A percentile compares a stretch with the other conserved stretches of the same genome.
These are phyloP conservation scores for Trypanosoma cruzi DNA, from an alignment of 208 protist species.

Conservation along the genomic window DNA sequence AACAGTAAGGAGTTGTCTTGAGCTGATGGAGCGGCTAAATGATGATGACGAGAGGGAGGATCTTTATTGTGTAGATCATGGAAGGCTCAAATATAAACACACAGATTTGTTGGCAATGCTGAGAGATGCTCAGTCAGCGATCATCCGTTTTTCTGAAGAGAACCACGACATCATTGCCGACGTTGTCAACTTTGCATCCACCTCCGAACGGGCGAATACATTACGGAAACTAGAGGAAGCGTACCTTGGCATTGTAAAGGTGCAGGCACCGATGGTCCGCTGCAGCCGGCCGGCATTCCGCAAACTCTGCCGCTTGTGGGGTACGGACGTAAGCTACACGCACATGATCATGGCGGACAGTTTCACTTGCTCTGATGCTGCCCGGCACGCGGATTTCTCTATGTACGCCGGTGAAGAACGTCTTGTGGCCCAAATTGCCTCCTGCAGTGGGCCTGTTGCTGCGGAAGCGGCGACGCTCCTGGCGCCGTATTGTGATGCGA, in stretches of 20 bases:
- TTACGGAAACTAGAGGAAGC: conserved; percentile 13
- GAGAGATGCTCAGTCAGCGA: conserved; percentile 24
- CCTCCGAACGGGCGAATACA: conserved; percentile 1
- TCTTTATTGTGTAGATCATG: conserved; percentile 1
- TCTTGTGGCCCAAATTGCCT: conserved; percentile 88
- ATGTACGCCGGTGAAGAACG: conserved; percentile 62
- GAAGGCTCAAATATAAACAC: conserved; percentile 22
- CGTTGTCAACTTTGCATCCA: conserved; percentile 3
- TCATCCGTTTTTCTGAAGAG: conserved; percentile 17
- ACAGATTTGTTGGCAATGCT: conserved; percentile 46
- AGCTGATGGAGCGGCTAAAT: neutral
- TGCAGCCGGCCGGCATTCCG: conserved; percentile 89
- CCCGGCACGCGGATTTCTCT: conserved; percentile 85
- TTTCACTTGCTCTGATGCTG: conserved; percentile 62
- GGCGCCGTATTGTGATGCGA: conserved; percentile 74
- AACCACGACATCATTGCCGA: conserved; percentile 6
- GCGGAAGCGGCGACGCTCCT: conserved; percentile 54
- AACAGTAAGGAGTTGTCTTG: neutral
- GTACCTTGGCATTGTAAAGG: conserved; percentile 52
- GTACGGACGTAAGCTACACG: conserved; percentile 84
- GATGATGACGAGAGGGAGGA: neutral
- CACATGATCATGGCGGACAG: conserved; percentile 93
- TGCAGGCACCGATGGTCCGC: conserved; percentile 95
- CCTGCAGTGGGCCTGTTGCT: conserved; percentile 57
- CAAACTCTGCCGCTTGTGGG: conserved; percentile 72